A percentile compares a stretch with the other conserved stretches of the same genome.
Conservation (phyloP, 352 stramenopile genomes). For the Achlya hypogyna region DNA sequence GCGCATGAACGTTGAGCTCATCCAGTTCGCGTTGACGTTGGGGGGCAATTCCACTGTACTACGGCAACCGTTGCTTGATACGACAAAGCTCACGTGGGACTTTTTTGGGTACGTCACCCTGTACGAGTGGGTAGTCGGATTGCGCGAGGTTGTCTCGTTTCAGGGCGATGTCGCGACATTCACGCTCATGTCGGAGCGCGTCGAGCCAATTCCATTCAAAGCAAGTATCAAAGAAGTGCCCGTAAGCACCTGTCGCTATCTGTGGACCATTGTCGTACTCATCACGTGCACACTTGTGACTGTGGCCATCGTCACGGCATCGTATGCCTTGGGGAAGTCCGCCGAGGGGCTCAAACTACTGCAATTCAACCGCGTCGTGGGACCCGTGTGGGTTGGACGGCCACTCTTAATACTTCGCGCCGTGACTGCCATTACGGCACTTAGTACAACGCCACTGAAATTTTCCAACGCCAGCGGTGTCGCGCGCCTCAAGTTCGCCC, state of each 20-base stretch:
- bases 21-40: neutral
- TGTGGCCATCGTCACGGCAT: neutral
- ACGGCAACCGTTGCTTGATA: neutral
- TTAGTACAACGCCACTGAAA: neutral
- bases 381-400: neutral
- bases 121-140: conserved; percentile 3
- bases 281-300: neutral
- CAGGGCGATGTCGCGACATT: neutral
- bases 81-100: neutral
- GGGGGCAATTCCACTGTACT: neutral
- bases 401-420: neutral
- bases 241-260: neutral
- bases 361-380: neutral
- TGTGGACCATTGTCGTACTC: neutral
- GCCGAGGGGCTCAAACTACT: neutral
- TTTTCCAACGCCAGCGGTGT: neutral
- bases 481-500: neutral
- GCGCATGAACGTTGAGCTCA: neutral
- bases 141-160: neutral
- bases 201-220: neutral
- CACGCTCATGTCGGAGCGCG: neutral
- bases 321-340: neutral
- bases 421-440: neutral
- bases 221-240: neutral
- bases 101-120: conserved; percentile 7